Conservation (phyloP, 2,329 filamentous ascomycete genomes). For the Epichloe typhina region DNA sequence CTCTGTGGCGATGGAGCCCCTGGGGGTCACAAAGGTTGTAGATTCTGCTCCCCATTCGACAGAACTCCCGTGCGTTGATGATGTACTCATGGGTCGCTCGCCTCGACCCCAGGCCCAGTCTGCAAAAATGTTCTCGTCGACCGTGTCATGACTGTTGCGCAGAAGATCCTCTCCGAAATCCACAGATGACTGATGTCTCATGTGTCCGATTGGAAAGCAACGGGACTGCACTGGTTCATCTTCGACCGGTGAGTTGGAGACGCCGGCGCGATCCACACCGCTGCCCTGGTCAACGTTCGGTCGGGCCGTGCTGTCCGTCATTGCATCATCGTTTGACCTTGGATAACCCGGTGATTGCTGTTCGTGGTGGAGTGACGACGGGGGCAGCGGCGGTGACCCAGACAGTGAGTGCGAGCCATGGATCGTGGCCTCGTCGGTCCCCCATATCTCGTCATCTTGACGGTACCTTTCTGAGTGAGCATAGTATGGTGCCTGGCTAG, state of each 20-base stretch:
- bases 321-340: not conserved
- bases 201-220: not conserved
- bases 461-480: not conserved
- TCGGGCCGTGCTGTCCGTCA: not conserved
- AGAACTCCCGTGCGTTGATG: not conserved
- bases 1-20: not conserved
- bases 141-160: not conserved
- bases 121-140: conserved; percentile 2
- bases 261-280: too few relatives aligned
- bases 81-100: not conserved
- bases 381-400: not conserved
- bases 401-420: not conserved
- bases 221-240: not conserved
- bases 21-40: not conserved
- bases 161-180: conserved; percentile 2
- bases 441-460: not conserved
- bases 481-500: not conserved
- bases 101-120: conserved; percentile 1
- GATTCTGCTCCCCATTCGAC: not conserved
- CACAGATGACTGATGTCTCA: not conserved
- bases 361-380: not conserved
- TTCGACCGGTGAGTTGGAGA: not conserved
- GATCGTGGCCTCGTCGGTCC: not conserved
- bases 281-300: too few relatives aligned
- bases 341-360: not conserved